These are phyloP conservation scores for Ehretia macrophylla DNA, from an alignment of 257 asterid species.

Conservation along the genomic window DNA sequence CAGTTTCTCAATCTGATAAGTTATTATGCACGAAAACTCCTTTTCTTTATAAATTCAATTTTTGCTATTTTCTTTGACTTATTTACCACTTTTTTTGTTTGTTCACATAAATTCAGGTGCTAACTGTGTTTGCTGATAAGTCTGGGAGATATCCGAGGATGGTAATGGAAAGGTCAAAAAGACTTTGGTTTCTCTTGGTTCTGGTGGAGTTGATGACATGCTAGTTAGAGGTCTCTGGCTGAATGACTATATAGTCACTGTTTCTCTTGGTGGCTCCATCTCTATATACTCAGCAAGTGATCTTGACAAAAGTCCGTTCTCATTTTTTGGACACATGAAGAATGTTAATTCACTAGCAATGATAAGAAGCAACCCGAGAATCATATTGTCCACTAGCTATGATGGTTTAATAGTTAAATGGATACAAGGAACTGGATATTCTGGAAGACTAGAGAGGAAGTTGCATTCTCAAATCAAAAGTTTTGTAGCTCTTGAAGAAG, in stretches of 20 bases:
- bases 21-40: too few species aligned
- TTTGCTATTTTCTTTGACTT: background rate
- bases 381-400: conserved; percentile 70
- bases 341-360: conserved; percentile 66
- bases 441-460: conserved; percentile 77
- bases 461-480: conserved; percentile 78
- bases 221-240: conserved; percentile 96
- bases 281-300: conserved; percentile 76
- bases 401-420: conserved; percentile 87
- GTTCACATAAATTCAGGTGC: conserved; percentile 47
- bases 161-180: conserved; percentile 68
- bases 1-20: background rate
- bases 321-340: conserved; percentile 93
- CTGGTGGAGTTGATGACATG: conserved; percentile 99
- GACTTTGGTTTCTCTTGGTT: conserved; percentile 68
- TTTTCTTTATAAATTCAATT: background rate
- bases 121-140: conserved; percentile 96
- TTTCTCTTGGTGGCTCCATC: conserved; percentile 92
- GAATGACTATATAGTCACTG: conserved; percentile 67
- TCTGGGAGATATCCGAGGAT: conserved; percentile 88
- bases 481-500: conserved; percentile 63
- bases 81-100: conserved; percentile 2
- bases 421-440: conserved; percentile 79
- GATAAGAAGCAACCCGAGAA: conserved; percentile 45
- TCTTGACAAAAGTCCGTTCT: conserved; percentile 63